A percentile compares a stretch with the other conserved stretches of the same genome.
phyloP scores from a whole-genome alignment of 2,329 filamentous ascomycete species.

The Venturia pyrina region DNA sequence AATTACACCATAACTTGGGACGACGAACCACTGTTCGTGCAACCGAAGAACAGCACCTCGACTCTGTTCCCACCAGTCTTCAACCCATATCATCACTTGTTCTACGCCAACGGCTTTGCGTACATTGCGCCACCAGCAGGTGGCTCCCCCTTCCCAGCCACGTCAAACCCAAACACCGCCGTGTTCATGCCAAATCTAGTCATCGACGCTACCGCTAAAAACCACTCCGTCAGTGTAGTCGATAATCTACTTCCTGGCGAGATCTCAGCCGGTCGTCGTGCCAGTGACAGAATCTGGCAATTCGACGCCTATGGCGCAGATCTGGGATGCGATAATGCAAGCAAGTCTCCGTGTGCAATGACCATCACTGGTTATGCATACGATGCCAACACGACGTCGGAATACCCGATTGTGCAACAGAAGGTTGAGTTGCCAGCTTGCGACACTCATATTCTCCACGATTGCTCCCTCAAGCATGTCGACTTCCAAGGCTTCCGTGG shows the following conservation, averaged over 20 bases:
- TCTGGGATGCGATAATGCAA: constrained; percentile 38
- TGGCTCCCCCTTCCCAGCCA: constrained; percentile 33
- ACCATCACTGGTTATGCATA: constrained; percentile 38
- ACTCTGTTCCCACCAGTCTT: constrained; percentile 30
- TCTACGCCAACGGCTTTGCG: constrained; percentile 41
- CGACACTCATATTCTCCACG: constrained; percentile 21
- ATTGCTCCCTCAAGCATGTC: constrained; percentile 35
- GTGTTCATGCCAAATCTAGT: constrained; percentile 33
- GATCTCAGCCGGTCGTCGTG: constrained; percentile 36
- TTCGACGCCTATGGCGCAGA: constrained; percentile 39
- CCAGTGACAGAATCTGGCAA: constrained; percentile 36
- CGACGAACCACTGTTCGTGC: constrained; percentile 25
- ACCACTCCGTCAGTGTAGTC: constrained; percentile 5
- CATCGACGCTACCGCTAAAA: background rate
- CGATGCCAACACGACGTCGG: constrained; percentile 23
- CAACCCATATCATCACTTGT: constrained; percentile 41
- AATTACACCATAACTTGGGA: constrained; percentile 32
- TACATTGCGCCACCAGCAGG: constrained; percentile 33
- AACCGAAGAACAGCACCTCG: constrained; percentile 20
- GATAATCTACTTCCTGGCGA: constrained; percentile 30
- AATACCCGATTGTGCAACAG: constrained; percentile 23
- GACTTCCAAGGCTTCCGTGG: constrained; percentile 27
- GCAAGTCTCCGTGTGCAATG: constrained; percentile 30
- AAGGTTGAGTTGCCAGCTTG: constrained; percentile 28
- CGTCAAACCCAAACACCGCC: constrained; percentile 37